Percentiles rank a stretch among this genome's conserved stretches.
Conservation (phyloP, 106 monocot species). For the Acorus calamus region DNA sequence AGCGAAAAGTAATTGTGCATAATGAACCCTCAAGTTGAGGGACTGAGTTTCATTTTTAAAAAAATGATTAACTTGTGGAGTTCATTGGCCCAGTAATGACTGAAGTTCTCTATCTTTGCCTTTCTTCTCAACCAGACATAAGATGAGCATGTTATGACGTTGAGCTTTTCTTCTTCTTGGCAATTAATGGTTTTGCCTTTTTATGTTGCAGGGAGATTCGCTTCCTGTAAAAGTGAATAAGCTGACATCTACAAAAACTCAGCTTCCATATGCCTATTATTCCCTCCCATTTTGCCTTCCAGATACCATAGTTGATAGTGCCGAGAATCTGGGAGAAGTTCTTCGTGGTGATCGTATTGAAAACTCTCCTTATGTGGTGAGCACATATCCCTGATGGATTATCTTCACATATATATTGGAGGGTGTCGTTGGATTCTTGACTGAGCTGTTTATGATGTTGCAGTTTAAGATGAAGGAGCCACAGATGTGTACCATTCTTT, state of each 20-base stretch:
- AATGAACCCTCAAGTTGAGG: no score
- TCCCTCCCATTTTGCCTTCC: slow-evolving; percentile 88
- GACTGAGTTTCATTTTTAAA: no score
- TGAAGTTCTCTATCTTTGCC: no score
- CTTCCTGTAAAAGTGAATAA: slow-evolving; percentile 93
- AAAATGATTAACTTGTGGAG: no score
- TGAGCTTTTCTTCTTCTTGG: background rate
- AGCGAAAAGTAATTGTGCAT: no score
- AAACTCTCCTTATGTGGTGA: slow-evolving; percentile 90
- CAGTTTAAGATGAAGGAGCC: slow-evolving; percentile 97
- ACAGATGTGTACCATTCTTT: slow-evolving; percentile 68
- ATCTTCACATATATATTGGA: background rate
- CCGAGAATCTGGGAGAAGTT: slow-evolving; percentile 98
- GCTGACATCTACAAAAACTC: slow-evolving; percentile 87
- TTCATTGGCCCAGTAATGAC: no score
- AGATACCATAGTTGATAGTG: slow-evolving; percentile 73
- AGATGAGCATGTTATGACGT: background rate
- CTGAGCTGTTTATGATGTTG: background rate
- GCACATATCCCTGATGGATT: slow-evolving; percentile 3
- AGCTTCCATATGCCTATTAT: slow-evolving; percentile 95
- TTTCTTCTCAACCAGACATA: background rate
- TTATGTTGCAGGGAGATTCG: slow-evolving; percentile 63
- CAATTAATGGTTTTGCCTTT: background rate
- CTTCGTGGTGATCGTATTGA: slow-evolving; percentile 97
- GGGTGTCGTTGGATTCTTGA: background rate